Percentiles rank a stretch among this genome's conserved stretches.
Evolutionary conservation across 1,139 yeast species (phyloP).

Genomic region (Kluyveromyces sp.): DNA sequence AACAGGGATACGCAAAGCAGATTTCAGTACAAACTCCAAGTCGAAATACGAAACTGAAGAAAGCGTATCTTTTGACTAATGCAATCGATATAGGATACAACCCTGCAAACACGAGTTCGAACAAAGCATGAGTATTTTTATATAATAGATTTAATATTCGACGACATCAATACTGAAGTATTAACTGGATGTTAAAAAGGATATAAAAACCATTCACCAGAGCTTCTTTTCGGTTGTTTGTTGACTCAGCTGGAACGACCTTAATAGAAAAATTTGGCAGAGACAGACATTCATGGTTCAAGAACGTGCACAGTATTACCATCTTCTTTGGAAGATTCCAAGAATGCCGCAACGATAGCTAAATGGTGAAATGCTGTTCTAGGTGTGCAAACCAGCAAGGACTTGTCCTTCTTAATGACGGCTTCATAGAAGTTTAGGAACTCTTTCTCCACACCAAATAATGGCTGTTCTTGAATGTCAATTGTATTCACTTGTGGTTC

Average conservation of each 20-base stretch:
- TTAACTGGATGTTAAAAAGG: too few species aligned
- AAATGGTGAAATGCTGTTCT: constrained; percentile 82
- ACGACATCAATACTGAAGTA: too few species aligned
- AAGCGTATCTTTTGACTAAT: too few species aligned
- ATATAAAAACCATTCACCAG: too few species aligned
- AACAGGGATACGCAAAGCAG: background rate
- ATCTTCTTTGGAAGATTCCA: constrained; percentile 55
- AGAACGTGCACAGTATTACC: constrained; percentile 56
- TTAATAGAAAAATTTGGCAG: too few species aligned
- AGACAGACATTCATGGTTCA: constrained; percentile 10
- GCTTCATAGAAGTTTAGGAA: constrained; percentile 71
- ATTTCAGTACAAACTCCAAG: background rate
- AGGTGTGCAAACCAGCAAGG: constrained; percentile 52
- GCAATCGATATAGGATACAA: too few species aligned
- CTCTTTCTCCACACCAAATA: constrained; percentile 61
- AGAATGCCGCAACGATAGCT: constrained; percentile 79
- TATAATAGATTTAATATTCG: too few species aligned
- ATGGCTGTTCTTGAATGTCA: constrained; percentile 43
- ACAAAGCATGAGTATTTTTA: too few species aligned
- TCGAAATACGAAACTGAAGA: background rate
- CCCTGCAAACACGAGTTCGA: too few species aligned
- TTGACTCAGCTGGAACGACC: too few species aligned
- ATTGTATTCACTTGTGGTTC: constrained; percentile 40
- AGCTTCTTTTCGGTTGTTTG: too few species aligned
- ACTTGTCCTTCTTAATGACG: constrained; percentile 55